Conservation (phyloP, 306 rosid genomes). For the Trifolium fragiferum region DNA sequence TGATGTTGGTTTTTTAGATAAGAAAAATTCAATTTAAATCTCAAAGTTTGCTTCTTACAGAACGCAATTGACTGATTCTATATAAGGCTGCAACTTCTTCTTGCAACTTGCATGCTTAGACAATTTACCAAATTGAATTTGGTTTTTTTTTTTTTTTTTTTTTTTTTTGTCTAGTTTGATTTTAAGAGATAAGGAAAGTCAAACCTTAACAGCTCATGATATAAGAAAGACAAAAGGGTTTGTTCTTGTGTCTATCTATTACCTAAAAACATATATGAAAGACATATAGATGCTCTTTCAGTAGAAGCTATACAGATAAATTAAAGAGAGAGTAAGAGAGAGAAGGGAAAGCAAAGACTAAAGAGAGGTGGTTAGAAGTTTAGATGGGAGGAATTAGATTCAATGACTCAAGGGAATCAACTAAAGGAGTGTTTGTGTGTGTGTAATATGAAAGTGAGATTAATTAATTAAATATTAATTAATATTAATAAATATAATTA, state of each 20-base stretch:
- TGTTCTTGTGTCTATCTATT: conserved; percentile 3
- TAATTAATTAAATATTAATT: conserved; percentile 34
- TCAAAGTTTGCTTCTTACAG: conserved; percentile 15
- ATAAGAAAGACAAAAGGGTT: conserved; percentile 23
- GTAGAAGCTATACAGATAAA: conserved; percentile 18
- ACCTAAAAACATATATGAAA: conserved; percentile 27
- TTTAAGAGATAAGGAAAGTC: conserved; percentile 43
- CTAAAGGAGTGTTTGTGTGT: conserved; percentile 39
- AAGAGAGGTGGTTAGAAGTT: conserved; percentile 29
- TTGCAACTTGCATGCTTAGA: conserved; percentile 24
- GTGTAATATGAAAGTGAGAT: conserved; percentile 28
- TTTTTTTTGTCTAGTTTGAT: conserved; percentile 19
- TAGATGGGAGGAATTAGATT: conserved; percentile 55
- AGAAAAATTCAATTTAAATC: conserved; percentile 22
- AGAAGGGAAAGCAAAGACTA: not conserved
- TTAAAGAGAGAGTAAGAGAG: conserved; percentile 2
- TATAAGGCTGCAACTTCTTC: not conserved
- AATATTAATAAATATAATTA: conserved; percentile 10
- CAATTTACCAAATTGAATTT: not conserved
- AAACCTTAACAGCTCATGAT: conserved; percentile 38
- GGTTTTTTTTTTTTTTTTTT: too few relatives aligned
- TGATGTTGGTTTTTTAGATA: not conserved
- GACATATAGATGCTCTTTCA: conserved; percentile 27
- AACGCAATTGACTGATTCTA: conserved; percentile 34
- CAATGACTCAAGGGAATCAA: conserved; percentile 53